Percentiles rank a stretch among this genome's conserved stretches.
Evolutionary conservation across 2,329 filamentous ascomycete species (phyloP).

Genomic region (Monilinia vaccinii-corymbosi): DNA sequence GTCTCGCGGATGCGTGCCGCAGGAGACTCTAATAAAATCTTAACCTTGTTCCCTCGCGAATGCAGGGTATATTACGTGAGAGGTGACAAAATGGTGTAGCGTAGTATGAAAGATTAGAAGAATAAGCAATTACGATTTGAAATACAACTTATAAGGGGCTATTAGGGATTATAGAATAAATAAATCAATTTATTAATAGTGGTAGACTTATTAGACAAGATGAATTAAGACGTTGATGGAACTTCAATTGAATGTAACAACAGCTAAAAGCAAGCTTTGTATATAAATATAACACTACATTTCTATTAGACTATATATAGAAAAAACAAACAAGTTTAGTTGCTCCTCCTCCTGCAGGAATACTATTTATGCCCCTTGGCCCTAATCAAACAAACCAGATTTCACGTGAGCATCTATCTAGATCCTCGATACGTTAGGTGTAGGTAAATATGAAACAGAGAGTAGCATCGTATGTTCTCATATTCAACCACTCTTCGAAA

Average conservation of each 20-base stretch:
- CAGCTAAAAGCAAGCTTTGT: too few species aligned
- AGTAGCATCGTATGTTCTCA: not conserved
- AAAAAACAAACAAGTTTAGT: too few species aligned
- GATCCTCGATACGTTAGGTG: not conserved
- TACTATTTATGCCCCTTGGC: not conserved
- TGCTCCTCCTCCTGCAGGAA: not conserved
- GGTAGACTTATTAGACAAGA: too few species aligned
- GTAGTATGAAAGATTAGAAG: not conserved
- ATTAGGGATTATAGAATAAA: too few species aligned
- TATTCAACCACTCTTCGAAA: not conserved
- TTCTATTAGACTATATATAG: too few species aligned
- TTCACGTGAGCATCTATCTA: not conserved
- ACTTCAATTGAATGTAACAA: too few species aligned
- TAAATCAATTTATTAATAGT: too few species aligned
- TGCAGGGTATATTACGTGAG: not conserved
- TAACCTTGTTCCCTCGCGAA: conserved; percentile 9
- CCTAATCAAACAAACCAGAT: not conserved
- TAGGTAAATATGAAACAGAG: not conserved
- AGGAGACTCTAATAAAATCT: not conserved
- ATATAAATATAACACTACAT: too few species aligned
- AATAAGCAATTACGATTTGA: not conserved
- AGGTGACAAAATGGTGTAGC: not conserved
- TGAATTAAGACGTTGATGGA: too few species aligned
- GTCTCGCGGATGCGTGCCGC: conserved; percentile 11
- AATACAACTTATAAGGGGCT: not conserved